Evolutionary conservation across 805 yeast species (phyloP).

Genomic region (Kuraishia capsulata): DNA sequence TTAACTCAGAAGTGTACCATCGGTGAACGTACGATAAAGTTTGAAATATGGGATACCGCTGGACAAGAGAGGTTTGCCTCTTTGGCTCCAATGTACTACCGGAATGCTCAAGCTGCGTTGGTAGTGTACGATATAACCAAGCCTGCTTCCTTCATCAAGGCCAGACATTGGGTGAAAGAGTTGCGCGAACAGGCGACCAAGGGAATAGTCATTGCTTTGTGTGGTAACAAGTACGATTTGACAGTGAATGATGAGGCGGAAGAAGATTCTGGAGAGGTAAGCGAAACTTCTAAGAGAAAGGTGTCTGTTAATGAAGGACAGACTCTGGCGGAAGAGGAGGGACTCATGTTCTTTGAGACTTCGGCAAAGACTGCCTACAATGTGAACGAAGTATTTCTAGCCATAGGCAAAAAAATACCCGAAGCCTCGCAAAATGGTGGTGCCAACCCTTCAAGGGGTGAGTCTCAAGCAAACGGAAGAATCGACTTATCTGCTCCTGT

Average conservation of each 20-base stretch:
- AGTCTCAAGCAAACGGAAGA: constrained; percentile 15
- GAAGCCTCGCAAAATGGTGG: constrained; percentile 16
- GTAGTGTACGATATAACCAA: constrained; percentile 94
- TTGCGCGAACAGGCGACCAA: constrained; percentile 92
- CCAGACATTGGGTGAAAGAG: constrained; percentile 97
- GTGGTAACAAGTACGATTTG: constrained; percentile 87
- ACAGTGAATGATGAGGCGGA: constrained; percentile 31
- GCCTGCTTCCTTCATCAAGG: constrained; percentile 90
- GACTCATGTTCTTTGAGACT: constrained; percentile 84
- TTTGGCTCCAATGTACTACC: constrained; percentile 93
- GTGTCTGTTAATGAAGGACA: constrained; percentile 84
- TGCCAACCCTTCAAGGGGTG: constrained; percentile 7
- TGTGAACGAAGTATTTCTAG: constrained; percentile 85
- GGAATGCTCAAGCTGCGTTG: constrained; percentile 95
- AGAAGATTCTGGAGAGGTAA: constrained; percentile 32
- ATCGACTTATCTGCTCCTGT: constrained; percentile 27
- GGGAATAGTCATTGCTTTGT: constrained; percentile 85
- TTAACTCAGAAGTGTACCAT: constrained; percentile 88
- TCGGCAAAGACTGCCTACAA: constrained; percentile 87
- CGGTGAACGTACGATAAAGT: constrained; percentile 79
- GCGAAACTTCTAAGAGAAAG: constrained; percentile 51
- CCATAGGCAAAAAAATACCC: constrained; percentile 84
- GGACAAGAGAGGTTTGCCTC: constrained; percentile 97
- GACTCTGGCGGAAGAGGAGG: constrained; percentile 84
- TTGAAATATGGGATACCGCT: constrained; percentile 95